Base-by-base conservation (phyloP, 2,329 filamentous ascomycete genomes). In the Iodosphaeria phyllophila region DNA sequence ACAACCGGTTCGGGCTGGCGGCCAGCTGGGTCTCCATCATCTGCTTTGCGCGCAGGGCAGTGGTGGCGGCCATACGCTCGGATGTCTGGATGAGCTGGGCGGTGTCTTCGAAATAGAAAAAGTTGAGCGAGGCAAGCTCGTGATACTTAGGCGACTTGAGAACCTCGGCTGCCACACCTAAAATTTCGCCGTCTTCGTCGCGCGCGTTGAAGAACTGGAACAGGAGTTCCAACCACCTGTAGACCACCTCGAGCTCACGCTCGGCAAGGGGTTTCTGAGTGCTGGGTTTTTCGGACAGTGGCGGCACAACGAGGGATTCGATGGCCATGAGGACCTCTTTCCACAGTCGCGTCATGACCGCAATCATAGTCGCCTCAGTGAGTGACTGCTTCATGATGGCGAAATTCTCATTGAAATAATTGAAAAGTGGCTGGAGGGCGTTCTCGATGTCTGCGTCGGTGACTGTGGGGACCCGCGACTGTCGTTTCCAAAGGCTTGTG, bases 321-420 rank as follows among this genome's bases (percentile, higher is more conserved):
- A 95, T 77, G 1, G 86, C 91, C 38, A 84, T 73, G 10, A 98
- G 61, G 1, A 92, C 84, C 48, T 98, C 89, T 51, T 98, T 98
- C 89, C 89, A 98, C 5, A 98, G 55, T 22, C 89, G 72, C 13
- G 83, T 91, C 89, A 98, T 98, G 39, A 98, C 89, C 45, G 89
- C 84, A 38, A 84, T 72, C 86, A 98, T 93, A n/a, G 89, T 91
- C 29, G 82, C 74, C 29, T 83, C 76, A 1, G 89, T 95, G 28
- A 98, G 58, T 1, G 86, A 93, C 48, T 89, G 73, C 53, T 95
- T 93, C 84, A 98, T 92, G 38, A 95, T 92, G 30, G 83, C 82
- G 50, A 98, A 98, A 42, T 98, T 98, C 46, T 93, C 86, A 45
- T 98, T 80, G 44, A 98, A 98, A 48, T 98, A 98, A 27, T 72